Evolutionary conservation across 2,329 filamentous ascomycete species (phyloP).

Genomic region (Neurospora sp.): DNA sequence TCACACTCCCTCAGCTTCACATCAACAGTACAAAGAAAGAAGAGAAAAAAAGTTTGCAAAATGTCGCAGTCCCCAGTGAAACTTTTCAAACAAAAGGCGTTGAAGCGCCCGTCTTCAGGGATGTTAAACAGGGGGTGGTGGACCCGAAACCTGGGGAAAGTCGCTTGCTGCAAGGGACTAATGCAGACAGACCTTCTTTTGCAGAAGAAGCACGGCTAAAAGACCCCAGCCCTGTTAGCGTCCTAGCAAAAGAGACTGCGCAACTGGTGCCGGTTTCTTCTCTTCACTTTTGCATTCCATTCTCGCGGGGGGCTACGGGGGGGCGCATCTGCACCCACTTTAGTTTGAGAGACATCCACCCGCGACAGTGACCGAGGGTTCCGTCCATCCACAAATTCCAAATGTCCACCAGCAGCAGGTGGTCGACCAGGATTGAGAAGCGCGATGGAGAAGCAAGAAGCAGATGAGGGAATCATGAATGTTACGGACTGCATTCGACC

Average conservation of each 20-base stretch:
- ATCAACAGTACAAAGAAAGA: background rate
- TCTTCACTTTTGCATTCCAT: background rate
- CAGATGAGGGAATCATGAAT: background rate
- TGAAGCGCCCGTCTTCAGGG: background rate
- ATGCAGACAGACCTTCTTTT: background rate
- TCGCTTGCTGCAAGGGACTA: background rate
- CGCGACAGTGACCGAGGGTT: background rate
- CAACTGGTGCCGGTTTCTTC: background rate
- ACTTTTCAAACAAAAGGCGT: background rate
- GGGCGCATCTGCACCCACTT: background rate
- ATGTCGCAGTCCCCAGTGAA: background rate
- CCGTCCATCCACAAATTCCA: background rate
- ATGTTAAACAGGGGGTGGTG: background rate
- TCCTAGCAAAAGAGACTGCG: background rate
- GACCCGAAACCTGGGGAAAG: background rate
- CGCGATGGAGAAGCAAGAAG: background rate
- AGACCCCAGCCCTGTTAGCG: background rate
- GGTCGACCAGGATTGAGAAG: background rate
- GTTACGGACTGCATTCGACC: background rate
- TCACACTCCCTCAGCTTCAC: background rate
- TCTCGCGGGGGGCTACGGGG: background rate
- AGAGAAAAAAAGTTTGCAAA: background rate
- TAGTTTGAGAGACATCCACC: background rate
- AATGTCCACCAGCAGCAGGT: background rate
- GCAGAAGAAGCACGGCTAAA: background rate